Evolutionary conservation across 306 rosid species (phyloP), one percentile per base, ranked within the genome.

Genomic region (Arachis hypogaea): DNA sequence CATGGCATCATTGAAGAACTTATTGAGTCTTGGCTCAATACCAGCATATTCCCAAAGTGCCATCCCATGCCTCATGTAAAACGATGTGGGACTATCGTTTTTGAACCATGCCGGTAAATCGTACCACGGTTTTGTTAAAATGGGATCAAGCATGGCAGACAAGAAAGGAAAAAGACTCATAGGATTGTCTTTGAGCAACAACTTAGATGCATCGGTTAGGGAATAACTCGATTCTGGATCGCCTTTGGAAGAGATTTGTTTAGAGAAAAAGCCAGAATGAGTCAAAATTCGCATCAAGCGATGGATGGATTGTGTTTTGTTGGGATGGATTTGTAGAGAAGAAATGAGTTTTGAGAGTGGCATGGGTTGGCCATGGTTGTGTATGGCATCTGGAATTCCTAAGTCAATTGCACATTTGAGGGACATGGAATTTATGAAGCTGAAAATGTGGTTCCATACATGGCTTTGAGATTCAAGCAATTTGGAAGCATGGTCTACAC

Each of bases 281-380:
- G 76, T 61, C 9, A 82, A 60, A 33, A 82, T 47, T 8, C 82
- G 70, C 89, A 87, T 87, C 3, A 87, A 77, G 40, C 86, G 88
- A 5, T 43, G 5, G 47, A 82, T 40, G 49, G 2, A 47, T 1
- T 16, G 51, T 7, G 82, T 7, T 76, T 74, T 87, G 4, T 78
- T 42, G 7, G 85, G 81, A 8, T 75, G 74, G 50, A 87, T 46
- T 6, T 44, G 58, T 16, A 89, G 83, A 0, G 69, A 52, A 2
- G 51, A 58, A 58, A 66, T 63, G 59, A 89, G 85, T 30, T 59
- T 5, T 5, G 90, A 71, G 11, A 87, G 86, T n/a, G 86, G 66
- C 59, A 89, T 82, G 50, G 90, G 85, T 68, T 80, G 56, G 66
- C 84, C 91, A 63, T 85, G 79, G 33, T 58, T 78, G 74, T 82